Evolutionary conservation across 75 land plant species (phyloP), one percentile per base, ranked within the genome.

Genomic region (Pinus taeda): DNA sequence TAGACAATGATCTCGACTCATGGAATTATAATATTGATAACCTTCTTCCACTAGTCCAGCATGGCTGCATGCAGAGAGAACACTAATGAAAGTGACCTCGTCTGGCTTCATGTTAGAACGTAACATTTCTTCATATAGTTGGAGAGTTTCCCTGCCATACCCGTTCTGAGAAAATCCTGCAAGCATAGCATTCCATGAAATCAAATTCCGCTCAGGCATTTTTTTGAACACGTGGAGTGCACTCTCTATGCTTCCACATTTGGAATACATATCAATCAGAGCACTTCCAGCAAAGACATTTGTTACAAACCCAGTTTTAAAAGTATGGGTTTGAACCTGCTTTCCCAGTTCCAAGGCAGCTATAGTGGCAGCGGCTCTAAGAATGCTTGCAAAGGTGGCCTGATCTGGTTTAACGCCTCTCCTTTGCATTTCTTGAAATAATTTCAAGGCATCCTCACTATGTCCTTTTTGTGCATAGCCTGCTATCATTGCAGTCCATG

Each of bases 401-500:
- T 59, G 33, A 33, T 75, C 61, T n/a, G 69, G 82, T 42, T 33
- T 59, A 9, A 88, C 57, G 20, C 85, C 80, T 3, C 12, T 60
- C 29, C 56, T 73, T 57, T 74, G 78, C 92, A 90, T 87, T 80
- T 80, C 45, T 4, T 59, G 55, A 61, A 90, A 88, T 76, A 88
- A 24, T 30, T 74, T 59, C 26, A 90, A 78, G 57, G 92, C 90
- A 36, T 85, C 88, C 15, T 75, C 60, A 57, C 78, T 64, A 33
- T 57, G 77, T 20, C 84, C 86, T 13, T 61, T 55, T 21, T 83
- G 78, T 4, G 78, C 79, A 24, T 85, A 78, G 55, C 92, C 90
- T 70, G 76, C 75, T 84, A 90, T 85, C 90, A 90, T 75, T 2
- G 88, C 67, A 13, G 88, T 88, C 69, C 82, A 84, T 14, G 85